A percentile compares a stretch with the other conserved stretches of the same genome.
Evolutionary conservation across 2,329 filamentous ascomycete genomes (phyloP).

Genomic region (Arthroderma sp.): DNA sequence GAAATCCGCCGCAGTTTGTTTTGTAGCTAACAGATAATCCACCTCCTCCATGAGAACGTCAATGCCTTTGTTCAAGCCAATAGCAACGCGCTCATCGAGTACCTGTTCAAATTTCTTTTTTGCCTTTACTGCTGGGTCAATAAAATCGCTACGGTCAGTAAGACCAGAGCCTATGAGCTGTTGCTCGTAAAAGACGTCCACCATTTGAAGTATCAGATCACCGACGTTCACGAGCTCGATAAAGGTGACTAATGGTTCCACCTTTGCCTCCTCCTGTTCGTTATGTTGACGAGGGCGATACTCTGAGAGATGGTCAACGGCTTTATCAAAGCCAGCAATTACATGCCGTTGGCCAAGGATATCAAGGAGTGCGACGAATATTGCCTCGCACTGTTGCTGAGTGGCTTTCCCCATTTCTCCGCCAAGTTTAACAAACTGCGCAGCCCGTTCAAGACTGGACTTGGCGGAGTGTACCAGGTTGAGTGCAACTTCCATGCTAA

Average conservation of each 20-base stretch:
- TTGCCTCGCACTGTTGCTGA: constrained; percentile 73
- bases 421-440: constrained; percentile 67
- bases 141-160: constrained; percentile 83
- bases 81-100: constrained; percentile 91
- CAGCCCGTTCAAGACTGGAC: constrained; percentile 69
- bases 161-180: constrained; percentile 74
- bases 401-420: constrained; percentile 72
- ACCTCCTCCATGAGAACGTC: constrained; percentile 98
- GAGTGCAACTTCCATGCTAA: constrained; percentile 90
- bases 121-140: constrained; percentile 79
- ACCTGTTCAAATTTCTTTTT: constrained; percentile 99
- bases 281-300: constrained; percentile 70
- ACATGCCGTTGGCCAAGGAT: constrained; percentile 79
- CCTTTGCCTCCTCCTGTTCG: constrained; percentile 58
- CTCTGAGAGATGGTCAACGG: constrained; percentile 74
- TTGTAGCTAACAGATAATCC: constrained; percentile 84
- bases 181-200: constrained; percentile 96
- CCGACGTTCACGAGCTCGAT: constrained; percentile 96
- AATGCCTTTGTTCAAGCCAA: constrained; percentile 92
- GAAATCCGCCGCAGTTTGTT: constrained; percentile 76
- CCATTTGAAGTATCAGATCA: constrained; percentile 95
- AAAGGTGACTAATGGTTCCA: constrained; percentile 87
- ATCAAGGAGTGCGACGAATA: constrained; percentile 74
- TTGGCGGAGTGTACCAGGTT: constrained; percentile 83
- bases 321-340: constrained; percentile 84